phyloP scores from a whole-genome alignment of 257 asterid genomes.

The Pogostemon cablin region DNA sequence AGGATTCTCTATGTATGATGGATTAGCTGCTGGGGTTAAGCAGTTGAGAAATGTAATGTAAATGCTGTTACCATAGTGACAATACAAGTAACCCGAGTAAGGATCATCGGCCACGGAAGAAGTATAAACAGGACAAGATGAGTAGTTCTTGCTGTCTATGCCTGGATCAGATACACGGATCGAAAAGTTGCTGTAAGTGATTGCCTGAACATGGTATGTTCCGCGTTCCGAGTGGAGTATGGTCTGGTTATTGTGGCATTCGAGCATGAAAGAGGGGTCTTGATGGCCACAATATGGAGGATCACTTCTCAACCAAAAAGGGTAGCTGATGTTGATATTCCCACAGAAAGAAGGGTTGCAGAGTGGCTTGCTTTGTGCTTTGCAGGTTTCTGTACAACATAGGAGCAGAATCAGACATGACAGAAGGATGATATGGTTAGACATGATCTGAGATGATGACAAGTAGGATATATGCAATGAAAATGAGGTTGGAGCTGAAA shows the following conservation, averaged over 20 bases:
- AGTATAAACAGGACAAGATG: slow-evolving; percentile 40
- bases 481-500: too few relatives aligned
- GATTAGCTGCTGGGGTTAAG: slow-evolving; percentile 35
- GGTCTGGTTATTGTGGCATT: slow-evolving; percentile 50
- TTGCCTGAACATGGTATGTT: slow-evolving; percentile 45
- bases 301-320: slow-evolving; percentile 41
- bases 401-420: slow-evolving; percentile 29
- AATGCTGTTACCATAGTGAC: not conserved
- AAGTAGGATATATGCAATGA: slow-evolving; percentile 15
- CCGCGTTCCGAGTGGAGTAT: slow-evolving; percentile 29
- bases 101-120: slow-evolving; percentile 20
- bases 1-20: slow-evolving; percentile 40
- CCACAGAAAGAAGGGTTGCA: slow-evolving; percentile 66
- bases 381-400: slow-evolving; percentile 24
- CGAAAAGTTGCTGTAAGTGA: slow-evolving; percentile 50
- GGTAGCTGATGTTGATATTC: slow-evolving; percentile 46
- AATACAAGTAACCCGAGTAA: slow-evolving; percentile 21
- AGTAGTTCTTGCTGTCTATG: slow-evolving; percentile 29
- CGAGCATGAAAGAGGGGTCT: slow-evolving; percentile 43
- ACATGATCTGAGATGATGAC: slow-evolving; percentile 26
- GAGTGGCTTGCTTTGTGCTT: slow-evolving; percentile 39
- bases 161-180: slow-evolving; percentile 57
- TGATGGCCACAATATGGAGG: slow-evolving; percentile 38
- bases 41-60: slow-evolving; percentile 42
- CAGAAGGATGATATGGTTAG: not conserved